Conservation (phyloP, 345 rosid species). For the Eutrema yunnanense region DNA sequence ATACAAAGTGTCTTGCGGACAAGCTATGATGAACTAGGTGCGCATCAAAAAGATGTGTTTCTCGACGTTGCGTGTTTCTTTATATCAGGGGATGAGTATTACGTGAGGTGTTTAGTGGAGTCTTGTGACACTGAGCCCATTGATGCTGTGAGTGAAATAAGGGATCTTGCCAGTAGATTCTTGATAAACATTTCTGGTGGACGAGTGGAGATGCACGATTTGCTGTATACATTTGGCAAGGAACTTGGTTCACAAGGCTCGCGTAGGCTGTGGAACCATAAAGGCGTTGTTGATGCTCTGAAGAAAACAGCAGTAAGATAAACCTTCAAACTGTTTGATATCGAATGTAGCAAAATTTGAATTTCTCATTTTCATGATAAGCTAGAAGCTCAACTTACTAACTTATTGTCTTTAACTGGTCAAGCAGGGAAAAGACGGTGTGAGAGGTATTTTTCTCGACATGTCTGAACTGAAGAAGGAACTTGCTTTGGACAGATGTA, state of each 20-base stretch:
- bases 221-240: constrained; percentile 27
- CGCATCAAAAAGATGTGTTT: constrained; percentile 16
- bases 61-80: constrained; percentile 40
- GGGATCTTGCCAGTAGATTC: constrained; percentile 23
- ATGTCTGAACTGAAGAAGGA: neutral
- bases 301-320: neutral
- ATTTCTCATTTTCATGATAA: neutral
- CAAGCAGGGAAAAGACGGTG: constrained; percentile 12
- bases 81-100: neutral
- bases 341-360: neutral
- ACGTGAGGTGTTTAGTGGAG: constrained; percentile 5
- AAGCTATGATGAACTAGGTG: constrained; percentile 28
- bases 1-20: constrained; percentile 11
- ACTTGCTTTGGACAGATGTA: neutral
- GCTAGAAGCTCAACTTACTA: neutral
- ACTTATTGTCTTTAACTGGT: neutral
- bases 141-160: neutral
- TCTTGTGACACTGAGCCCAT: neutral
- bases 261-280: neutral
- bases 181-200: constrained; percentile 6
- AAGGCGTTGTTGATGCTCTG: neutral
- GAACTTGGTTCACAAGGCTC: neutral
- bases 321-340: neutral
- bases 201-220: constrained; percentile 29
- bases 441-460: constrained; percentile 28